Evolutionary conservation across 2,329 filamentous ascomycete genomes (phyloP).

Genomic region (Fusarium papillatum): DNA sequence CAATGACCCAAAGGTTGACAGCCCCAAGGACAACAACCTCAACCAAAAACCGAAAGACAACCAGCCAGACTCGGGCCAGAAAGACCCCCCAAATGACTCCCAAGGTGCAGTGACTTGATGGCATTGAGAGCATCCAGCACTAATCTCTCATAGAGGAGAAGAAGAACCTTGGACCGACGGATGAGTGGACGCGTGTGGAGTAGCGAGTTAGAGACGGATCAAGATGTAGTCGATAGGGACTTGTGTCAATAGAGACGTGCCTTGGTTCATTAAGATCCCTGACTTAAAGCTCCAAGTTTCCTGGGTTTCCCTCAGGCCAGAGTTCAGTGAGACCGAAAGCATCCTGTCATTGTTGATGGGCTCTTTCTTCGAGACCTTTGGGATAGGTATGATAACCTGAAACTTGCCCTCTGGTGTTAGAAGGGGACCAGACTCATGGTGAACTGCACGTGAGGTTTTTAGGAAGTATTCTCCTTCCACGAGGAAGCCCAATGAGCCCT

Average conservation of each 20-base stretch:
- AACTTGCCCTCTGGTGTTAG: neutral
- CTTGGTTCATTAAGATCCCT: neutral
- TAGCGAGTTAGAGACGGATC: neutral
- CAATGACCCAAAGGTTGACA: no score
- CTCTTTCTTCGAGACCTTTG: neutral
- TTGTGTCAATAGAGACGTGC: neutral
- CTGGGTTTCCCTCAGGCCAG: neutral
- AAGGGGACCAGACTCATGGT: constrained; percentile 1
- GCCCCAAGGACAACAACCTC: no score
- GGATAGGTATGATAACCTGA: neutral
- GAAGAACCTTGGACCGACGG: no score
- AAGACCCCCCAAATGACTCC: no score
- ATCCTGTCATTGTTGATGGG: no score
- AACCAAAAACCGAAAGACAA: no score
- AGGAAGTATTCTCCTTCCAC: neutral
- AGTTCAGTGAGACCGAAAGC: neutral
- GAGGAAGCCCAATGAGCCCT: neutral
- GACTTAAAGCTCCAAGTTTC: neutral
- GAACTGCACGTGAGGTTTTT: neutral
- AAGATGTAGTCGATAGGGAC: constrained; percentile 1
- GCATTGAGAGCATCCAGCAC: no score
- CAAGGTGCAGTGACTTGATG: no score
- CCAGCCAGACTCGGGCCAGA: no score
- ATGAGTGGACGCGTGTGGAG: no score
- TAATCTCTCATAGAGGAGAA: no score